Evolutionary conservation across 257 asterid species (phyloP).

Genomic region (Solanum ossicruentum): DNA sequence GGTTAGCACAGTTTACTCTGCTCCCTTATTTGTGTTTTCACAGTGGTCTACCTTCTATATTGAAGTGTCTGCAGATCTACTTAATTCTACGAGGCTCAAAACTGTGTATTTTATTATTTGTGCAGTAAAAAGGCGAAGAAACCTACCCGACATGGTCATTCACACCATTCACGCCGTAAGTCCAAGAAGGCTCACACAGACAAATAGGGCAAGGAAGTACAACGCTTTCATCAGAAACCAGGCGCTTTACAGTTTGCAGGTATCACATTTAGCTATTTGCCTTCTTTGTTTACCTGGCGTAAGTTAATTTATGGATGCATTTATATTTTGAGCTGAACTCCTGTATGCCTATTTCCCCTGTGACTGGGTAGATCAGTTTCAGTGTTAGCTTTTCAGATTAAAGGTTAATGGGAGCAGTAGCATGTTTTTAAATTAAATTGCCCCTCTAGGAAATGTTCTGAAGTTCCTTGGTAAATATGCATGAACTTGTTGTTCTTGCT

Average conservation of each 20-base stretch:
- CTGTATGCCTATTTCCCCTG: not conserved
- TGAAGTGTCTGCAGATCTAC: not conserved
- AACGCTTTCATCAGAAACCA: not conserved
- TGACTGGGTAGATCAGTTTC: not conserved
- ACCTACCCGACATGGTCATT: slow-evolving; percentile 16
- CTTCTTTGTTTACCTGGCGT: not conserved
- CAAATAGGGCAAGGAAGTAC: slow-evolving; percentile 9
- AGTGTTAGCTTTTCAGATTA: not conserved
- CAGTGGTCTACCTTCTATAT: not conserved
- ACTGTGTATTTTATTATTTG: not conserved
- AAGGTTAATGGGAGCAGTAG: not conserved
- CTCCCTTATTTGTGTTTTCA: not conserved
- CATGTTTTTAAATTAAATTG: not conserved
- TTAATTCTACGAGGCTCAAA: not conserved
- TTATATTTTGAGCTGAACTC: not conserved
- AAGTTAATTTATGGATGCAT: not conserved
- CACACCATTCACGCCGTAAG: slow-evolving; percentile 32
- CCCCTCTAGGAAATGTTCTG: not conserved
- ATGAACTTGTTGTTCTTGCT: not conserved
- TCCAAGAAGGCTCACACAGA: slow-evolving; percentile 30
- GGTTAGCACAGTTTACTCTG: slow-evolving; percentile 28
- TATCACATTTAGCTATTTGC: not conserved
- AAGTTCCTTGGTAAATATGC: not conserved
- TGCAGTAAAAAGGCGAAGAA: slow-evolving; percentile 33
- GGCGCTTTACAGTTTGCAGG: not conserved